Base-by-base conservation (phyloP, 2,329 filamentous ascomycete species). In the Myriosclerotinia curreyana region DNA sequence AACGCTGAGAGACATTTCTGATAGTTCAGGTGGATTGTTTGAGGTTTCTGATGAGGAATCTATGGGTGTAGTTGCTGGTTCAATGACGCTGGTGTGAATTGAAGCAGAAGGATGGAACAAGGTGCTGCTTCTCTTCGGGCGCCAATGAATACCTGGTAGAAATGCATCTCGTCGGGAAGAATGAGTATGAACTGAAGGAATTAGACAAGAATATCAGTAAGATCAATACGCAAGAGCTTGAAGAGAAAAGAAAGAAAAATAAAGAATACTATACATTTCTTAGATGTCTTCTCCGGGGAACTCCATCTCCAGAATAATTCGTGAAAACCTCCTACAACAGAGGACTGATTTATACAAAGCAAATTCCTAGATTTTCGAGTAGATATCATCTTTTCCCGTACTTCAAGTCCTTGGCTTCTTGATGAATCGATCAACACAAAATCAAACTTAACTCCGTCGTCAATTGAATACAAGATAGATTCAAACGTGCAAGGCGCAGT, bases 1-100 rank as follows among this genome's bases (percentile, higher is more conserved):
- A n/a, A 74, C 60, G 3, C 22, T 8, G 63, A 48, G 9, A 60
- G 64, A 50, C 69, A 53, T 56, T 55, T 31, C 28, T 59, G 44
- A 48, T 17, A 60, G n/a, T 36, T 62, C 42, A n/a, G 28, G 48
- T 20, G 14, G 1, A 22, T 50, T 11, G 2, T 34, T 11, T 17
- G 6, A 9, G 5, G 15, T 11, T 28, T 59, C 20, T 20, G 25
- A 17, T 22, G 22, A 22, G 5, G 40, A 8, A 42, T 53, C 51
- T 42, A 12, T 42, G 34, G 42, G 25, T 25, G n/a, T 46, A 34
- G 31, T 22, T 15, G 44, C 50, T 28, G 31, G 11, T 12, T 58
- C 28, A 8, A 48, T 25, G 17, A n/a, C 11, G 36, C 25, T 15
- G 42, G 14, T 42, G 5, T 25, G 12, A 12, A 25, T n/a, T 63